Evolutionary conservation across 1,284 basidiomycete genomes (phyloP), one percentile per base, ranked within the genome.

Genomic region (Apiotrichum mycotoxinovorans): DNA sequence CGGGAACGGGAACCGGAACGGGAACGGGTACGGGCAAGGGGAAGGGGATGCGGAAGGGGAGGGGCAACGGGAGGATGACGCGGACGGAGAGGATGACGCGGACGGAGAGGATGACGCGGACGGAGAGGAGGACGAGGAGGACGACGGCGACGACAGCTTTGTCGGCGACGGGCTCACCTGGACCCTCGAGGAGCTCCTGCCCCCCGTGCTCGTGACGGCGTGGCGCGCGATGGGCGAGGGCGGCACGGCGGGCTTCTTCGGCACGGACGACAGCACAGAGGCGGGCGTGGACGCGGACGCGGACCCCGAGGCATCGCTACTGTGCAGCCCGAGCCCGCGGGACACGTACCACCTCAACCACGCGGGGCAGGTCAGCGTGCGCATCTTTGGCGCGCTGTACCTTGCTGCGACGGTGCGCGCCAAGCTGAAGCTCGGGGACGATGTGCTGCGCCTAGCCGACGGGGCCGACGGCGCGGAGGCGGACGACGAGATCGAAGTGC

Each of bases 101-200:
- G 45, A 43, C 9, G 40, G 26, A 10, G 37, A 35, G 10, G 41
- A 47, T 34, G 54, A 48, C 14, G 47, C 33, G 14, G 45, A 35
- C 20, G 8, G 26, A 12, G 40, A 44, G 30, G 40, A 44, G 30
- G 46, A 40, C 18, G 18, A 51, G 17, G 25, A 38, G 20, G 44
- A 34, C 11, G 49, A n/a, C 10, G 55, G 26, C 1, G 34, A 67
- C 8, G 58, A 52, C 5, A 61, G 58, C n/a, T 64, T 59, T 37
- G 54, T 63, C 3, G 72, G 66, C 14, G 56, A 64, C n/a, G 73
- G 71, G 2, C 37, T 69, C 9, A 63, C 58, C 0, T 72, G 70
- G 69, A 54, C 63, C 9, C 15, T 66, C 9, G 51, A 63, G 11
- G 66, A 69, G 18, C 47, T 72, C 17, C 23, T 58, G 14, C 53